phyloP scores from a whole-genome alignment of 257 asterid genomes.

The Fraxinus excelsior region DNA sequence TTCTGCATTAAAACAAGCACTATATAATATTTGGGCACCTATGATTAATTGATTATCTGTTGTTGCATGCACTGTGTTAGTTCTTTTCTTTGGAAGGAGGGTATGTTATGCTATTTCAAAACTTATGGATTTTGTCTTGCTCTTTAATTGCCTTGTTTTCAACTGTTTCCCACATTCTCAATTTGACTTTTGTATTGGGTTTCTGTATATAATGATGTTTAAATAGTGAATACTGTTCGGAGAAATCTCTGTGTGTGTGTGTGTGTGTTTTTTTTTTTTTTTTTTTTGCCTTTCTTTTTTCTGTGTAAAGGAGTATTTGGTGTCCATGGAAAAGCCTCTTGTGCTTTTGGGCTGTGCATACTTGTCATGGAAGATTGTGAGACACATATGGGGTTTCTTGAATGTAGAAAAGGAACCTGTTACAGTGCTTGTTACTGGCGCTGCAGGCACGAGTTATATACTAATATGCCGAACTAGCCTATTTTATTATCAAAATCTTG shows the following conservation, averaged over 20 bases:
- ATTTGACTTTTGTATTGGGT: background rate
- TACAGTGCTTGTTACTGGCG: slow-evolving; percentile 76
- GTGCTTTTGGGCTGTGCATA: slow-evolving; percentile 60
- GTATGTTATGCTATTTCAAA: slow-evolving; percentile 53
- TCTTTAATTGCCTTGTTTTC: slow-evolving; percentile 30
- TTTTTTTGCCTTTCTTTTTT: background rate
- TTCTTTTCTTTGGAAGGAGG: slow-evolving; percentile 62
- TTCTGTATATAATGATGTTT: slow-evolving; percentile 19
- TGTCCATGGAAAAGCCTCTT: slow-evolving; percentile 50
- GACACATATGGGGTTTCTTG: slow-evolving; percentile 50
- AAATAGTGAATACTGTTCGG: background rate
- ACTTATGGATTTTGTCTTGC: slow-evolving; percentile 61
- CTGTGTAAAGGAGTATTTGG: slow-evolving; percentile 45
- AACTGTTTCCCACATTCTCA: slow-evolving; percentile 13
- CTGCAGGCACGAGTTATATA: slow-evolving; percentile 66
- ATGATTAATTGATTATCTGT: background rate
- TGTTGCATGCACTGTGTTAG: slow-evolving; percentile 15
- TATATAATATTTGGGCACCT: too few species aligned
- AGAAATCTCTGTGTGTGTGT: background rate
- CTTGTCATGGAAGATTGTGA: slow-evolving; percentile 68
- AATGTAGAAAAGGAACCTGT: slow-evolving; percentile 55
- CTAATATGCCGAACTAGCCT: background rate
- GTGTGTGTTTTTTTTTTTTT: too few species aligned
- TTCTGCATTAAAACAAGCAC: background rate
- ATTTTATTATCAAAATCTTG: background rate